Evolutionary conservation across 2,329 filamentous ascomycete genomes (phyloP).

Genomic region (Calonectria pteridis): DNA sequence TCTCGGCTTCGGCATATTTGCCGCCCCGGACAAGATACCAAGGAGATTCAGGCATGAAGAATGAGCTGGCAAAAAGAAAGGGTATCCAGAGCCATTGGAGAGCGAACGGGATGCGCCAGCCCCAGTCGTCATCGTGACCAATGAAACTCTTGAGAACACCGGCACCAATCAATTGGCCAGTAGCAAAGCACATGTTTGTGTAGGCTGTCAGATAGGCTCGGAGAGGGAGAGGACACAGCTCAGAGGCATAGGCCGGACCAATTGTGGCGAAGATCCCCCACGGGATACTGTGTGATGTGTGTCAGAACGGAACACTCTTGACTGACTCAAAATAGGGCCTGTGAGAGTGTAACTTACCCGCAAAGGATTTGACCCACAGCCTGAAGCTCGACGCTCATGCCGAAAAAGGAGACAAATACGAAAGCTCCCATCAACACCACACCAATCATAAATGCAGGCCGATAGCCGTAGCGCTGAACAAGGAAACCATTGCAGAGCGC

Average conservation of each 20-base stretch:
- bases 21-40: not conserved
- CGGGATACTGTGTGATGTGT: conserved; percentile 59
- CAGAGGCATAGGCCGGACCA: conserved; percentile 22
- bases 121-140: conserved; percentile 51
- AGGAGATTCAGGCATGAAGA: not conserved
- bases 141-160: conserved; percentile 54
- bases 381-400: conserved; percentile 50
- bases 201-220: conserved; percentile 15
- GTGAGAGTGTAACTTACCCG: conserved; percentile 49
- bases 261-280: conserved; percentile 73
- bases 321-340: not conserved
- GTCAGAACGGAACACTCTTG: not conserved
- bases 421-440: conserved; percentile 51
- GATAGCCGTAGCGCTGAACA: conserved; percentile 47
- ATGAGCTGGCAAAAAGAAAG: not conserved
- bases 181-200: conserved; percentile 55
- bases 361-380: conserved; percentile 58
- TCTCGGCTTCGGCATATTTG: conserved; percentile 4
- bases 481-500: conserved; percentile 26
- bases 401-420: conserved; percentile 63
- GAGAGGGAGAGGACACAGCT: conserved; percentile 20
- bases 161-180: conserved; percentile 56
- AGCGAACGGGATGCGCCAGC: conserved; percentile 58
- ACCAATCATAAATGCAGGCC: conserved; percentile 45
- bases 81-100: conserved; percentile 53